Evolutionary conservation across 2,329 filamentous ascomycete genomes (phyloP), one percentile per base, ranked within the genome.

Genomic region (Penicillium sp.): DNA sequence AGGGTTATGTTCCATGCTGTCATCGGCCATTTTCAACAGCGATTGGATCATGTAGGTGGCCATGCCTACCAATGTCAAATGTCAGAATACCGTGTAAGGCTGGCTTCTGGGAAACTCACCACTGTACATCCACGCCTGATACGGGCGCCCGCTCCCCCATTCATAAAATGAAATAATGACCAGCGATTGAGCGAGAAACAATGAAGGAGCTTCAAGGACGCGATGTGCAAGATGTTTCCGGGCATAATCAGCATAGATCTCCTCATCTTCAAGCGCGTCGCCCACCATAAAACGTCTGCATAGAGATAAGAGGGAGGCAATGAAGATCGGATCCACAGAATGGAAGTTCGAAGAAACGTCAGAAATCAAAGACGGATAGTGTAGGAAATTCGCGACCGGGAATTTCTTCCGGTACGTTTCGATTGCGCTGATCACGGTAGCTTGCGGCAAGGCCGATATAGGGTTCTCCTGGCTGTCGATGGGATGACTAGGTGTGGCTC

Each of bases 81-180:
- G 18, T 41, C 17, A 42, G 7, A 26, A 4, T 23, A 5, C 3
- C 4, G 8, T 2, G 9, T 18, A 3, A 23, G 20, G 15, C 21
- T 18, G 7, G n/a, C 15, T 17, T 23, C 33, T 5, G 0, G 3
- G n/a, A 33, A 7, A 55, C 58, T 15, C 56, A 70, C 68, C 69
- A 39, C 69, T 72, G 46, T 71, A 72, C 69, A 72, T 72, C 69
- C 69, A 72, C 2, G 69, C 69, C 36, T 69, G 67, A 50, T 72
- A 72, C 3, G 69, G 67, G 3, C 64, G 65, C 7, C 68, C 68
- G 3, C 66, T 64, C 0, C 69, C 69, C 69, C 69, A 72, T 51
- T 72, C 69, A 33, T 72, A 72, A 17, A 72, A 63, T 0, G 67
- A 63, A 12, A 72, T 60, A 60, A 72, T 72, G 3, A 71, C 69